Base-by-base conservation (phyloP, 345 rosid genomes). In the Arabis hirsuta region DNA sequence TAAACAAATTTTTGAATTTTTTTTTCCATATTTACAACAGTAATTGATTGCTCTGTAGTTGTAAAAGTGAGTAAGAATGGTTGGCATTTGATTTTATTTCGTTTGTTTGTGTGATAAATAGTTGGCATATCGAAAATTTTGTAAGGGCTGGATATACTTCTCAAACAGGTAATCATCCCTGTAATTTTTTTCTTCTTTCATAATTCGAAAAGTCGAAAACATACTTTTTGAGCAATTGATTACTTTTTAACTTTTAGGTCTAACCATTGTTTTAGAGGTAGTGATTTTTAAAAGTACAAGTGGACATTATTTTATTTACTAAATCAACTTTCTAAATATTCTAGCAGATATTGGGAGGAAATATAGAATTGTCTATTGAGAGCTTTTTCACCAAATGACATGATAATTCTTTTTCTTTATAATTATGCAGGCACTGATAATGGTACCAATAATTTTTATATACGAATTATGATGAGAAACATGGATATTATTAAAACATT, bases 71-170 rank as follows among this genome's bases (percentile, higher is more conserved):
- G 43, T 70, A 4, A 16, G 38, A 50, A 60, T 60, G 41, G 59
- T 71, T 71, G 68, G 16, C 54, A 29, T 27, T 27, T 27, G 3
- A 1, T 1, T 36, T 36, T 8, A 0, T 5, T 32, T 8, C 2
- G 2, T 36, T 36, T 36, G 41, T 36, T n/a, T n/a, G n/a, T n/a
- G n/a, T n/a, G n/a, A n/a, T 36, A 2, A 36, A 8, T 6, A 32
- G 36, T 32, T 32, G 36, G 36, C 36, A 5, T 7, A 32, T 32
- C 8, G 1, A 8, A 67, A 54, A 16, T 55, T 64, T 65, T 46
- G 65, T 32, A 7, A 45, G 50, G 55, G 76, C 65, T 73, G 71
- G 57, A 47, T 64, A 56, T 64, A 22, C 16, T 55, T 29, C 29
- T 36, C 55, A 55, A 52, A 46, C 76, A 65, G 46, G 44, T 46